phyloP scores from a whole-genome alignment of 176 grass and related monocot genomes.

The Canna indica region DNA sequence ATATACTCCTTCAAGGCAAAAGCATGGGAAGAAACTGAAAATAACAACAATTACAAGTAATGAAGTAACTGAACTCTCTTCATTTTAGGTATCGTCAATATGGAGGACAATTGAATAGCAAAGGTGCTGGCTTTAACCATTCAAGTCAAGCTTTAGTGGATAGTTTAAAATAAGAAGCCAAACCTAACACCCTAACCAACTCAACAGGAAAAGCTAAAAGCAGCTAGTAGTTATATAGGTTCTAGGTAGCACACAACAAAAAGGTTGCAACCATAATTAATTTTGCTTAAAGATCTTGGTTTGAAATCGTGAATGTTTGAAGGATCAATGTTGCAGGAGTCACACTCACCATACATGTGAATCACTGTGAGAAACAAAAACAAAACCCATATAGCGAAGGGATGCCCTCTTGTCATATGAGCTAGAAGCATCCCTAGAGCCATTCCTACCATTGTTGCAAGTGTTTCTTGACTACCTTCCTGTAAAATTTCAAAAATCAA shows the following conservation, averaged over 20 bases:
- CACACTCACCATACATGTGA: conserved; percentile 82
- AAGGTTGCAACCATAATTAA: not conserved
- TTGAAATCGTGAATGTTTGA: not conserved
- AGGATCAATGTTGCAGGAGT: not conserved
- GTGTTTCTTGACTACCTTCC: conserved; percentile 96
- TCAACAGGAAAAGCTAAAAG: no score
- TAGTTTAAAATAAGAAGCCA: not conserved
- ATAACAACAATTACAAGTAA: not conserved
- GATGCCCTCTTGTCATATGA: conserved; percentile 64
- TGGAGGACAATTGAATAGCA: not conserved
- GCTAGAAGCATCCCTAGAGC: conserved; percentile 78
- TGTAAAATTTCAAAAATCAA: conserved; percentile 23
- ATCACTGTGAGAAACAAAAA: conserved; percentile 88
- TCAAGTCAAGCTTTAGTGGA: not conserved
- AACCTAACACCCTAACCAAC: not conserved
- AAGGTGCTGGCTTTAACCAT: not conserved
- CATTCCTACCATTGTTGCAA: conserved; percentile 92
- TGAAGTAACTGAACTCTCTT: not conserved
- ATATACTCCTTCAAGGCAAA: not conserved
- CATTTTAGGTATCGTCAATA: not conserved
- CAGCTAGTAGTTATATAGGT: no score
- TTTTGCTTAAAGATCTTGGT: not conserved
- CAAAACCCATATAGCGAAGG: conserved; percentile 61
- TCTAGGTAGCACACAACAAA: not conserved
- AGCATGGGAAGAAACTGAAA: not conserved